Conservation (phyloP, 2,329 filamentous ascomycete species). For the Tetracladium maxilliforme region DNA sequence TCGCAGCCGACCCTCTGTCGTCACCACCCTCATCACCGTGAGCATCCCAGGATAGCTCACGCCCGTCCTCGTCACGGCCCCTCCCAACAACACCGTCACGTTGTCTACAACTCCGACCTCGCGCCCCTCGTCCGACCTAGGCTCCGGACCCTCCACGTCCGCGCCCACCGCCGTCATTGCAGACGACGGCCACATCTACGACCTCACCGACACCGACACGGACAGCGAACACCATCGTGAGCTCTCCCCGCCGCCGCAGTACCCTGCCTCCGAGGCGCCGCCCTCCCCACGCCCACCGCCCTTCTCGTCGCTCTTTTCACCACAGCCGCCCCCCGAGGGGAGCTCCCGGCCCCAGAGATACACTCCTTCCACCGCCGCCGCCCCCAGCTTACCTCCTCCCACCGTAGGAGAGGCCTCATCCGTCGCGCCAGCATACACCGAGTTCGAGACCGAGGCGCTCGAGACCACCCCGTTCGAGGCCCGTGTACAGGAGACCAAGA, state of each 20-base stretch:
- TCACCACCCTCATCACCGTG: no score
- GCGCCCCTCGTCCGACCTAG: no score
- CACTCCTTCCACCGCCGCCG: conserved; percentile 14
- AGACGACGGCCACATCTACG: no score
- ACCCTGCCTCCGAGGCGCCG: conserved; percentile 27
- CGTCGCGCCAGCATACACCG: conserved; percentile 10
- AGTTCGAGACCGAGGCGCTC: conserved; percentile 3
- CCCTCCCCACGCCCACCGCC: conserved; percentile 33
- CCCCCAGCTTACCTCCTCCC: conserved; percentile 39
- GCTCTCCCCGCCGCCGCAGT: conserved; percentile 42
- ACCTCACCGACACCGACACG: no score
- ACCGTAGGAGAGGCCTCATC: conserved; percentile 21
- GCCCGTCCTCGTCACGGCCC: no score
- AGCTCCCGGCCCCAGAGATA: conserved; percentile 19
- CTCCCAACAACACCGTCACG: no score
- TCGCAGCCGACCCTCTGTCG: no score
- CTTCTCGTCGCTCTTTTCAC: conserved; percentile 42
- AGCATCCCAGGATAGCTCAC: no score
- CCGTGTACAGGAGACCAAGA: conserved; percentile 62
- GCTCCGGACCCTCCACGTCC: no score
- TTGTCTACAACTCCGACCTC: no score
- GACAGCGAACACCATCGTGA: conserved; percentile 17
- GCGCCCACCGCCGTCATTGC: no score
- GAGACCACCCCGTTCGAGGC: conserved; percentile 21
- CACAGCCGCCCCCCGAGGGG: conserved; percentile 18